These are phyloP conservation scores for Entonaema liquescens DNA, from an alignment of 495 filamentous ascomycete genomes.

Conservation along the genomic window DNA sequence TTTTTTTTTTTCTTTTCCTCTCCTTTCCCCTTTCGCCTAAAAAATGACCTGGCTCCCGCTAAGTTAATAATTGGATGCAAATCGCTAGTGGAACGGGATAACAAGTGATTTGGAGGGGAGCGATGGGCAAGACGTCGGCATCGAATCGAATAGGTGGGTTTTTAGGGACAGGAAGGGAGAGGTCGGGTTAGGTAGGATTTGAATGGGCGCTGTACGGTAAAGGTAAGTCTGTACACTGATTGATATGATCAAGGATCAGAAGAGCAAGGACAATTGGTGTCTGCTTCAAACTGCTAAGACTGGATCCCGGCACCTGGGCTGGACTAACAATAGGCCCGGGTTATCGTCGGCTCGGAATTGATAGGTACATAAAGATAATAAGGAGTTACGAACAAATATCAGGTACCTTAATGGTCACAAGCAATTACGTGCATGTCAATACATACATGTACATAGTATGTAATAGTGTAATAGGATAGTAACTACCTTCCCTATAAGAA, in stretches of 20 bases:
- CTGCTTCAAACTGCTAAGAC: slow-evolving; percentile 18
- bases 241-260: slow-evolving; percentile 40
- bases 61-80: slow-evolving; percentile 33
- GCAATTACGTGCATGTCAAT: not conserved
- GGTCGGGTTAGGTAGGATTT: slow-evolving; percentile 37
- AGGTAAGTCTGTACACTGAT: slow-evolving; percentile 33
- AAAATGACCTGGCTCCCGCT: slow-evolving; percentile 18
- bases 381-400: not conserved
- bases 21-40: slow-evolving; percentile 17
- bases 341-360: slow-evolving; percentile 36
- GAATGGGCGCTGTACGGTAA: slow-evolving; percentile 37
- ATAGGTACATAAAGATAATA: not conserved
- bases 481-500: not conserved
- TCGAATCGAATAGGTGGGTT: slow-evolving; percentile 36
- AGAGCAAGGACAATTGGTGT: slow-evolving; percentile 18
- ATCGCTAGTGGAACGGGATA: slow-evolving; percentile 26
- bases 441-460: too few species aligned
- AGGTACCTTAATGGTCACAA: not conserved
- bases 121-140: slow-evolving; percentile 36
- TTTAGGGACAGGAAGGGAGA: slow-evolving; percentile 29
- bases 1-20: slow-evolving; percentile 6
- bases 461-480: too few species aligned
- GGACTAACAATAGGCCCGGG: slow-evolving; percentile 22
- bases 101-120: slow-evolving; percentile 10
- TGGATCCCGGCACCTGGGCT: not conserved